Percentiles rank a stretch among this genome's conserved stretches.
Evolutionary conservation across 2,329 filamentous ascomycete species (phyloP).

Genomic region (Hypoxylon rubiginosum): DNA sequence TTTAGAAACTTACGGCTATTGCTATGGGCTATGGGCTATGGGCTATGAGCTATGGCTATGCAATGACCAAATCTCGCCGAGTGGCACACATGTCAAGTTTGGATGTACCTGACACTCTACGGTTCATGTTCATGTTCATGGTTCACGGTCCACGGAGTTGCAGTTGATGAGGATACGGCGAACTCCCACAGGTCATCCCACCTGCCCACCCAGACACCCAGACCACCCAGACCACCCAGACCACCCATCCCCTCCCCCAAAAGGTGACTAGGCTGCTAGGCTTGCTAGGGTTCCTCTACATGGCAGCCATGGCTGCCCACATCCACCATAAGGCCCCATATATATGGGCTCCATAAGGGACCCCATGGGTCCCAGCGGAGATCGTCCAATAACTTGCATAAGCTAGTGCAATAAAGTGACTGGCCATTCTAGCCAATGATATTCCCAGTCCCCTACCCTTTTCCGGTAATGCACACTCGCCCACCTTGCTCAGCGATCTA

Average conservation of each 20-base stretch:
- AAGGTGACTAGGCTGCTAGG: not conserved
- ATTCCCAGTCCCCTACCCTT: slow-evolving; percentile 37
- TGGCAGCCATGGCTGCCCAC: slow-evolving; percentile 37
- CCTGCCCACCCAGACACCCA: slow-evolving; percentile 5
- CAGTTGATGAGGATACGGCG: slow-evolving; percentile 39
- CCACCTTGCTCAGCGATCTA: slow-evolving; percentile 38
- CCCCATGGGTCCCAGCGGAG: slow-evolving; percentile 16
- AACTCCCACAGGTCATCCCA: slow-evolving; percentile 41
- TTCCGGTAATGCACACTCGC: slow-evolving; percentile 37
- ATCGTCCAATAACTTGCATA: slow-evolving; percentile 45
- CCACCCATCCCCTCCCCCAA: slow-evolving; percentile 26
- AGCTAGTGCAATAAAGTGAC: slow-evolving; percentile 32
- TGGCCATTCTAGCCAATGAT: slow-evolving; percentile 35
- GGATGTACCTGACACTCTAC: slow-evolving; percentile 38
- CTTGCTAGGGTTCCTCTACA: slow-evolving; percentile 29
- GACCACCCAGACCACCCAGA: slow-evolving; percentile 5
- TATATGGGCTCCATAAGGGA: slow-evolving; percentile 11
- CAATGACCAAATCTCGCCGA: slow-evolving; percentile 50
- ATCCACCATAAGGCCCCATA: slow-evolving; percentile 21
- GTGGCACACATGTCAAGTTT: slow-evolving; percentile 45
- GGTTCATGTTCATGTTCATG: too few species aligned
- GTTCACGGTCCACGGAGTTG: slow-evolving; percentile 1
- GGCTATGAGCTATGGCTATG: slow-evolving; percentile 36
- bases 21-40: not conserved
- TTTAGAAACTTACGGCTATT: slow-evolving; percentile 36